These are phyloP conservation scores for Epithemia pelagica DNA, from an alignment of 108 stramenopile species.

Conservation along the genomic window DNA sequence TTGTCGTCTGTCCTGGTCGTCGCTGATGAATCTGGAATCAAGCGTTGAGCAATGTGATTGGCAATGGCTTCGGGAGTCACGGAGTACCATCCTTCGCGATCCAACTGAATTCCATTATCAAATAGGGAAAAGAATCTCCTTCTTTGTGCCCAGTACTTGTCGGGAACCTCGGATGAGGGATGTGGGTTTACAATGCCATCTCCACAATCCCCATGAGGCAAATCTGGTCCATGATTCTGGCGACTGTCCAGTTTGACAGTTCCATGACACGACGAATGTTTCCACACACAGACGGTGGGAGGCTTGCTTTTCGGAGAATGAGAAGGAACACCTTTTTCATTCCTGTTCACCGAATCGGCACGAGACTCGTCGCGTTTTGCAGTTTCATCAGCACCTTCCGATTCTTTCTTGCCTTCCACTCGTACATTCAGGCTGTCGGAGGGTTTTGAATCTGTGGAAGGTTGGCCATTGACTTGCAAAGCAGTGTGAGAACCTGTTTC, in stretches of 20 bases:
- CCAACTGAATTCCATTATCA: constrained; percentile 85
- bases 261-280: not conserved
- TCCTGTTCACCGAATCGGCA: not conserved
- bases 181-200: constrained; percentile 73
- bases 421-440: too few relatives aligned
- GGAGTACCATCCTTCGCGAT: constrained; percentile 94
- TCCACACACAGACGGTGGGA: not conserved
- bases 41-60: constrained; percentile 62
- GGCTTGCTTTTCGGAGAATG: not conserved
- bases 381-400: not conserved
- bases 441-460: not conserved
- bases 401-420: too few relatives aligned
- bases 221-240: not conserved
- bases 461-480: not conserved
- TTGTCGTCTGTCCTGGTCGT: not conserved
- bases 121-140: constrained; percentile 81
- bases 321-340: too few relatives aligned
- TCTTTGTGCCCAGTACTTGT: constrained; percentile 67
- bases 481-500: too few relatives aligned
- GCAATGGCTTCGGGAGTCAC: constrained; percentile 95
- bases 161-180: constrained; percentile 50
- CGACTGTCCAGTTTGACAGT: not conserved
- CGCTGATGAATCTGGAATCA: not conserved
- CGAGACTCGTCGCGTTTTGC: not conserved
- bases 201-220: constrained; percentile 60